Base-by-base conservation (phyloP, 73 alveolate species). In the Blepharisma japonicum region DNA sequence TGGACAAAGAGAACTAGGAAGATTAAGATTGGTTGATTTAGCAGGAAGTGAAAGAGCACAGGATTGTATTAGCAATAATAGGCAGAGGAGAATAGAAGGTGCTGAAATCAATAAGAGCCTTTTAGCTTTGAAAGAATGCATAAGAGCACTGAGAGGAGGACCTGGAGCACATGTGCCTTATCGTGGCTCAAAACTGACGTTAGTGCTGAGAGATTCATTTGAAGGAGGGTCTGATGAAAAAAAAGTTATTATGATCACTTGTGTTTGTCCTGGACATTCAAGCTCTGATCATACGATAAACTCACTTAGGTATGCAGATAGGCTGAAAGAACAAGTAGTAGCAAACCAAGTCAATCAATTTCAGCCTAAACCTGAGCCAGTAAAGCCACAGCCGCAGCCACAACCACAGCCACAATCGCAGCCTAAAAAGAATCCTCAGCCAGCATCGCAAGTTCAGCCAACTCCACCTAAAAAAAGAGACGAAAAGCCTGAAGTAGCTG, bases 21-120 rank as follows among this genome's bases (percentile, higher is more conserved):
- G 94, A 83, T 82, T 94, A 51, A 81, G 90, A 4, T 81, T 96
- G 77, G 98, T 94, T 11, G 99, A 96, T 79, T 85, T 94, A 77
- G 99, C 99, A 6, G 99, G 99, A 6, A 86, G 97, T 20, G 99
- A 97, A 78, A 86, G 99, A 82, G 99, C 98, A 42, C 86, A 95
- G 45, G 99, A 97, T 80, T 88, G 98, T 7, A 90, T 89, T 80
- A 83, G 97, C 50, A 95, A 95, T 77, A 95, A 95, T 74, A 80
- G 98, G 71, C 86, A 91, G 71, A 87, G 99, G 79, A 86, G 98
- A 47, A 78, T 94, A 45, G 99, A 97, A 84, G 99, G 99, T 6
- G 99, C 99, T 4, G 99, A 97, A 77, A 97, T 97, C 77, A 97
- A 97, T 83, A 95, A 95, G 77, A 89, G 98, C 80, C 88, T 97